Conservation (phyloP, 2,329 filamentous ascomycete genomes). For the Bipolaris zeicola region DNA sequence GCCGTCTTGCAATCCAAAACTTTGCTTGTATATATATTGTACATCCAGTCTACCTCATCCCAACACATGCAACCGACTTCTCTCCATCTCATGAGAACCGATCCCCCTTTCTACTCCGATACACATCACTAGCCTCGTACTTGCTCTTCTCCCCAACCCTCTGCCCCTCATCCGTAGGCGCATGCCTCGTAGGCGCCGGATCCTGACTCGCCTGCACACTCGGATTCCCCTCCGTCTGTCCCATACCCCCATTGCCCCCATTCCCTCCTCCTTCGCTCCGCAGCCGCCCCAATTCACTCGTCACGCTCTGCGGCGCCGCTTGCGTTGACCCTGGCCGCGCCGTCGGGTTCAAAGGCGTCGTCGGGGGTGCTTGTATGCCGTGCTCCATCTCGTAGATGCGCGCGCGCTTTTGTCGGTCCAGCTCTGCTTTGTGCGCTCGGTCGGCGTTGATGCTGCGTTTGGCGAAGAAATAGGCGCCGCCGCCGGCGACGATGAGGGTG, state of each 20-base stretch:
- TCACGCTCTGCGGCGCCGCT: conserved; percentile 15
- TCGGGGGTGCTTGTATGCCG: conserved; percentile 10
- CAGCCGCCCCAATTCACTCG: conserved; percentile 13
- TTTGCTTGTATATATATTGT: neutral
- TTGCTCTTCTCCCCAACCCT: conserved; percentile 79
- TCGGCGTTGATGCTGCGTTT: conserved; percentile 94
- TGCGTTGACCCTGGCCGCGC: conserved; percentile 14
- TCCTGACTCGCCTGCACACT: conserved; percentile 76
- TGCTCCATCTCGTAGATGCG: conserved; percentile 43
- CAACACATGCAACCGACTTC: neutral
- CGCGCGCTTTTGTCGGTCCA: conserved; percentile 41
- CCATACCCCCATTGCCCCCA: conserved; percentile 15
- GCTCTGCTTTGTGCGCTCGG: conserved; percentile 72
- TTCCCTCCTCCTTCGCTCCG: conserved; percentile 15
- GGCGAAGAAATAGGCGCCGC: conserved; percentile 91
- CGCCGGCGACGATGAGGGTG: conserved; percentile 81
- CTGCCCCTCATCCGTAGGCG: conserved; percentile 71
- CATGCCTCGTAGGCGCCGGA: conserved; percentile 85
- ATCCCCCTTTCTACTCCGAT: conserved; percentile 80
- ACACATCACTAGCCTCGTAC: conserved; percentile 81
- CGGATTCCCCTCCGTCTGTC: conserved; percentile 56
- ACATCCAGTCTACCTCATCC: neutral
- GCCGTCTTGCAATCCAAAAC: neutral
- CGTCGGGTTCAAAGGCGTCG: conserved; percentile 18
- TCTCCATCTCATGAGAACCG: conserved; percentile 62